Conservation (phyloP, 2,329 filamentous ascomycete genomes). For the Xylaria arbuscula region DNA sequence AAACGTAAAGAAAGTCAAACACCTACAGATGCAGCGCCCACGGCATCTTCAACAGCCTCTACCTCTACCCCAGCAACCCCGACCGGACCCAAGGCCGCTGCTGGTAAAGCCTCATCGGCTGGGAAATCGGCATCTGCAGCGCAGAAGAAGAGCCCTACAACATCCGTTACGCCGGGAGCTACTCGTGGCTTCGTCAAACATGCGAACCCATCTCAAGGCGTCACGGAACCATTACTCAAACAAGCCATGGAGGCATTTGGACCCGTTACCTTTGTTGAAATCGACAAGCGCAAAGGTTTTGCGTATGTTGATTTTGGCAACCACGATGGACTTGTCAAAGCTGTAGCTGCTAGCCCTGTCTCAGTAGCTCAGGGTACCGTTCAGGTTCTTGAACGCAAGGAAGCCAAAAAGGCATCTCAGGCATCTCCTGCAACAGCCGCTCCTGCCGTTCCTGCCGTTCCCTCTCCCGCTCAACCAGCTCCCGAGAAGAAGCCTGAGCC, state of each 20-base stretch:
- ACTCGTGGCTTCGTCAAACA: slow-evolving; percentile 83
- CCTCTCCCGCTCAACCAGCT: slow-evolving; percentile 36
- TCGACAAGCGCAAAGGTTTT: slow-evolving; percentile 94
- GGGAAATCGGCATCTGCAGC: slow-evolving; percentile 40
- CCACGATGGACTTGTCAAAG: slow-evolving; percentile 76
- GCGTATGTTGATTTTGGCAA: slow-evolving; percentile 91
- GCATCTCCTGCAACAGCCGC: slow-evolving; percentile 31
- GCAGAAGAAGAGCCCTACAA: slow-evolving; percentile 50
- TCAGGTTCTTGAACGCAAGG: slow-evolving; percentile 85
- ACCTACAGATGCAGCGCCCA: slow-evolving; percentile 36
- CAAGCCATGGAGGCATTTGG: slow-evolving; percentile 81
- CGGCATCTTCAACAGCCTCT: slow-evolving; percentile 43
- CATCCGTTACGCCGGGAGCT: slow-evolving; percentile 57
- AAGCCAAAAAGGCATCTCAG: slow-evolving; percentile 55
- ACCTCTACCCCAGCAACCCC: slow-evolving; percentile 49
- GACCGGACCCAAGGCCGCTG: slow-evolving; percentile 46
- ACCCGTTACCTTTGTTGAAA: slow-evolving; percentile 81
- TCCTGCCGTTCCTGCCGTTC: too few relatives aligned
- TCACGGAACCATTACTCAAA: slow-evolving; percentile 83
- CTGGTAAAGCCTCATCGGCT: slow-evolving; percentile 40
- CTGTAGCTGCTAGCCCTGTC: slow-evolving; percentile 83
- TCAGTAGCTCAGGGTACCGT: slow-evolving; percentile 86
- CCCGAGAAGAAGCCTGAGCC: slow-evolving; percentile 43
- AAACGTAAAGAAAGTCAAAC: slow-evolving; percentile 46
- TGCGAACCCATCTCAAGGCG: slow-evolving; percentile 88